phyloP scores from a whole-genome alignment of 1,284 basidiomycete genomes.

The Trichosporon sp. region DNA sequence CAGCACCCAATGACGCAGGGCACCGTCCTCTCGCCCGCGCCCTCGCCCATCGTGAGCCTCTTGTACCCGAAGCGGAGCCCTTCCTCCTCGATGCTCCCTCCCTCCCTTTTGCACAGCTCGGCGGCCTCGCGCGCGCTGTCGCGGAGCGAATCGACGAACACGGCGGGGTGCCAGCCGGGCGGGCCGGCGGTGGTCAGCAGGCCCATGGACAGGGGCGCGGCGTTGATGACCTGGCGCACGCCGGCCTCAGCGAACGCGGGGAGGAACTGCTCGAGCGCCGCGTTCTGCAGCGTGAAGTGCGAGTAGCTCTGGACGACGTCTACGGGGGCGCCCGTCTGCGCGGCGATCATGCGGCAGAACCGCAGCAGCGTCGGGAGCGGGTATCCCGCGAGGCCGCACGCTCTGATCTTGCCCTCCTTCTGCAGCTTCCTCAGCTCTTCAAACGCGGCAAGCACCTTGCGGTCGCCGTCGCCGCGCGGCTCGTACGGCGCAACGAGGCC shows the following conservation, averaged over 20 bases:
- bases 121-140: conserved; percentile 28
- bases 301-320: conserved; percentile 80
- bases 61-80: conserved; percentile 70
- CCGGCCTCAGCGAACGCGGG: conserved; percentile 61
- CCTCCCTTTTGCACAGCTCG: conserved; percentile 26
- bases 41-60: conserved; percentile 43
- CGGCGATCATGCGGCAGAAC: conserved; percentile 64
- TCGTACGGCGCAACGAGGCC: conserved; percentile 17
- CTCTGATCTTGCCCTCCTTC: conserved; percentile 67
- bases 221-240: conserved; percentile 68
- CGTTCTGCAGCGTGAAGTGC: conserved; percentile 81
- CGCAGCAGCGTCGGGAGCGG: conserved; percentile 86
- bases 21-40: conserved; percentile 43
- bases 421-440: conserved; percentile 69
- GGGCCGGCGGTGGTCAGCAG: conserved; percentile 63
- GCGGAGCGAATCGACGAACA: conserved; percentile 19
- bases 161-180: conserved; percentile 82
- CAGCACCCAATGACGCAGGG: conserved; percentile 75
- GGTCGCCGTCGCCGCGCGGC: conserved; percentile 67
- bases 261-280: conserved; percentile 61
- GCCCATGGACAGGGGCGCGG: conserved; percentile 90
- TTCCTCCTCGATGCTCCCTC: conserved; percentile 59
- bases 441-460: conserved; percentile 68
- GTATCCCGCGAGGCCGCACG: conserved; percentile 81
- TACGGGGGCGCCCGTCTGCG: conserved; percentile 59